Conservation (phyloP, 768 basidiomycete species). For the Piloderma croceum region DNA sequence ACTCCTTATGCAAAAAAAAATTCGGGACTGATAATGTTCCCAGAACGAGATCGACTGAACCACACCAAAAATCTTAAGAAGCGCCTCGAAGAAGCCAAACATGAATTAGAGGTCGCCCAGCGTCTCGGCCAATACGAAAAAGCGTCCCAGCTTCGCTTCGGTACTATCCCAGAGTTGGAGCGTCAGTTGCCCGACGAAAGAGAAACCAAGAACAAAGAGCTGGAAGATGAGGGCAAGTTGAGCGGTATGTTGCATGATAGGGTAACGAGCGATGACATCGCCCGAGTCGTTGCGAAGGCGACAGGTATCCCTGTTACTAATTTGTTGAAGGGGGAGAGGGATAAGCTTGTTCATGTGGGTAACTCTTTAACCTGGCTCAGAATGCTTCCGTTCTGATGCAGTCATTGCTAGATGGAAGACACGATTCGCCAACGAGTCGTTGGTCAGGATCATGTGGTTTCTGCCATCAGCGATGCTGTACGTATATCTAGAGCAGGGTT, state of each 20-base stretch:
- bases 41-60: slow-evolving; percentile 65
- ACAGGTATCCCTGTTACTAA: slow-evolving; percentile 91
- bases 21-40: not conserved
- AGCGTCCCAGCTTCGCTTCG: slow-evolving; percentile 78
- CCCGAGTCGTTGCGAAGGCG: slow-evolving; percentile 79
- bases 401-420: slow-evolving; percentile 72
- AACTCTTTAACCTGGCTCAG: not conserved
- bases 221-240: slow-evolving; percentile 44
- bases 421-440: slow-evolving; percentile 68
- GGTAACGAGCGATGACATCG: slow-evolving; percentile 85
- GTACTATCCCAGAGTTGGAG: slow-evolving; percentile 79
- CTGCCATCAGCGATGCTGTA: slow-evolving; percentile 83
- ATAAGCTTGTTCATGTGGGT: slow-evolving; percentile 82
- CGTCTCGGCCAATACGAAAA: slow-evolving; percentile 82
- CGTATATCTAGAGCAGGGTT: slow-evolving; percentile 89
- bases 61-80: slow-evolving; percentile 69
- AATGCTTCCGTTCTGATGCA: not conserved
- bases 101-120: slow-evolving; percentile 83
- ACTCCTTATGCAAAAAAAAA: not conserved
- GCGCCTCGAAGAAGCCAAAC: slow-evolving; percentile 75
- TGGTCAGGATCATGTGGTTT: slow-evolving; percentile 87
- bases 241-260: slow-evolving; percentile 75
- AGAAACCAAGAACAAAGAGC: slow-evolving; percentile 39
- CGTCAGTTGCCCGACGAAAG: slow-evolving; percentile 55
- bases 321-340: slow-evolving; percentile 81